phyloP scores from a whole-genome alignment of 257 asterid species.

The Rehmannia glutinosa region DNA sequence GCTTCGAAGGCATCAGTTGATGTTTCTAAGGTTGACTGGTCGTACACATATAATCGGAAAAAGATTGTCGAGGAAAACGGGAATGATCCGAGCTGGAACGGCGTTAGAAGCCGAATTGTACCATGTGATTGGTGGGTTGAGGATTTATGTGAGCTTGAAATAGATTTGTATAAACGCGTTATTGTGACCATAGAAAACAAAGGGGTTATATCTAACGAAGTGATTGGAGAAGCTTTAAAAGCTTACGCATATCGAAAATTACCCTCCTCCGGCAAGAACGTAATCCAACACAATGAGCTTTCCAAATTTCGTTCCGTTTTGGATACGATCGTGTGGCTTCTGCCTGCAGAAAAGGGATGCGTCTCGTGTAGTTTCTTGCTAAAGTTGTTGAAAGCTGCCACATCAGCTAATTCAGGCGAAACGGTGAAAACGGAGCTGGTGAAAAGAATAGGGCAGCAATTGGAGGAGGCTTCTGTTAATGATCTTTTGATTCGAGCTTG shows the following conservation, averaged over 20 bases:
- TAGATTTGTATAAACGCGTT: constrained; percentile 66
- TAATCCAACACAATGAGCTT: constrained; percentile 42
- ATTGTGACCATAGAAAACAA: constrained; percentile 46
- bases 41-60: constrained; percentile 73
- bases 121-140: constrained; percentile 99
- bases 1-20: constrained; percentile 73
- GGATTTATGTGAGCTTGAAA: constrained; percentile 79
- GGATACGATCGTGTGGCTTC: constrained; percentile 67
- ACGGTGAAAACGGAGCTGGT: constrained; percentile 48
- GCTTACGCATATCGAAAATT: constrained; percentile 67
- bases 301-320: constrained; percentile 47
- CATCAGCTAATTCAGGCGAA: constrained; percentile 62
- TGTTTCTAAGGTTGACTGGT: constrained; percentile 85
- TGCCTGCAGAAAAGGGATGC: constrained; percentile 73
- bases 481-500: constrained; percentile 64
- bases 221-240: constrained; percentile 85
- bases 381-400: constrained; percentile 72
- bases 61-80: constrained; percentile 75
- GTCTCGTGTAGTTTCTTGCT: constrained; percentile 84
- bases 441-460: constrained; percentile 71
- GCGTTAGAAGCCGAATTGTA: constrained; percentile 52
- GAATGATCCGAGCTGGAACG: constrained; percentile 53
- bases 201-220: constrained; percentile 52
- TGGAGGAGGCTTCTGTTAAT: constrained; percentile 82
- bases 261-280: constrained; percentile 65